Percentiles rank a stretch among this genome's conserved stretches.
Conservation (phyloP, 2,329 filamentous ascomycete genomes). For the Exophiala sideris region DNA sequence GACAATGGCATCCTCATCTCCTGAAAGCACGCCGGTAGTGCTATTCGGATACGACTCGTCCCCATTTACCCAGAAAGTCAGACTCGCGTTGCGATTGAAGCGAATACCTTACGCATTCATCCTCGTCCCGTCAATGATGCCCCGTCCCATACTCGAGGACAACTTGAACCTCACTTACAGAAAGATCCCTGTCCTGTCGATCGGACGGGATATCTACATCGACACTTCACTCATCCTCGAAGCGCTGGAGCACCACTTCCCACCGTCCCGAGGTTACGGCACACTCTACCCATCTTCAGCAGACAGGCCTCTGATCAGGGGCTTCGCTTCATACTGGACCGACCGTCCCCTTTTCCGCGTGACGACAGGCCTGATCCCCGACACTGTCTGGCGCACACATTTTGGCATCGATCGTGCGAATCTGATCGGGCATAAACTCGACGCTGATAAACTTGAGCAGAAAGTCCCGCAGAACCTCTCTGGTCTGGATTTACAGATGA, state of each 20-base stretch:
- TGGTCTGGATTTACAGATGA: constrained; percentile 23
- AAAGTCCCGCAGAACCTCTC: constrained; percentile 24
- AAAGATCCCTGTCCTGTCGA: constrained; percentile 51
- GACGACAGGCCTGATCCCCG: constrained; percentile 25
- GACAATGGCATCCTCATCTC: neutral
- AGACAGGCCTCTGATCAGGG: constrained; percentile 12
- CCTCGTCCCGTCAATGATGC: constrained; percentile 55
- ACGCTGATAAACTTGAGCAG: constrained; percentile 22
- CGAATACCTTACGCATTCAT: constrained; percentile 26
- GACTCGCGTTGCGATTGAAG: constrained; percentile 17
- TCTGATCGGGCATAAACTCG: constrained; percentile 25
- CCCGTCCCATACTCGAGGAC: constrained; percentile 59
- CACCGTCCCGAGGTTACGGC: constrained; percentile 10
- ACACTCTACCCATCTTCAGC: constrained; percentile 13
- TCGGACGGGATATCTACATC: constrained; percentile 44
- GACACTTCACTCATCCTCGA: constrained; percentile 26
- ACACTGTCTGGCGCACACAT: constrained; percentile 20
- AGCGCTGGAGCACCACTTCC: constrained; percentile 19
- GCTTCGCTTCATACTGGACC: constrained; percentile 20
- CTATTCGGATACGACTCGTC: constrained; percentile 29
- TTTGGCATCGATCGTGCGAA: constrained; percentile 24
- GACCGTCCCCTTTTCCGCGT: constrained; percentile 26
- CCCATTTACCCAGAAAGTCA: constrained; percentile 25
- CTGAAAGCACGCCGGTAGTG: constrained; percentile 13
- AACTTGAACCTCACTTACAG: constrained; percentile 50